Evolutionary conservation across 1,139 yeast genomes (phyloP).

Genomic region (Geotrichum bryndzae): DNA sequence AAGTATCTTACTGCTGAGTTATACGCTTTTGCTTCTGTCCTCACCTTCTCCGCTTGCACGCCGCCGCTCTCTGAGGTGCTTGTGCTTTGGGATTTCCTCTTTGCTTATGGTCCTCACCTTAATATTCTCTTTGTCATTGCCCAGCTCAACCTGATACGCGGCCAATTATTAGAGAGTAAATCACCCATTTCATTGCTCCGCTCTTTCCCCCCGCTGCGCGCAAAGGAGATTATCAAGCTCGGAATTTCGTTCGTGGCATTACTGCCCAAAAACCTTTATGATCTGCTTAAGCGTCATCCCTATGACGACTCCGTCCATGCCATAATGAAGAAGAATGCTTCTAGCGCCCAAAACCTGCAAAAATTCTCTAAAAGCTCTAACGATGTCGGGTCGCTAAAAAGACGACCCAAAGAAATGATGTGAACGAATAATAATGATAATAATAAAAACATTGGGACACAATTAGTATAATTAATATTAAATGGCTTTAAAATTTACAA

Average conservation of each 20-base stretch:
- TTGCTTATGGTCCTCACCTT: slow-evolving; percentile 89
- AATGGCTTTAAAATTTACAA: not conserved
- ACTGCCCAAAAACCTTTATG: slow-evolving; percentile 63
- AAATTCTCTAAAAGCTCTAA: not conserved
- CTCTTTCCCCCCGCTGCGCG: slow-evolving; percentile 59
- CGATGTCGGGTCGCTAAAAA: not conserved
- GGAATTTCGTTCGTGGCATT: slow-evolving; percentile 77
- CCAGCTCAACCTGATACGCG: slow-evolving; percentile 66
- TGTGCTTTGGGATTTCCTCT: slow-evolving; percentile 80
- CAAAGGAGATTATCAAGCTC: slow-evolving; percentile 68
- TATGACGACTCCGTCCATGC: slow-evolving; percentile 40
- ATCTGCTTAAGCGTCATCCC: slow-evolving; percentile 64
- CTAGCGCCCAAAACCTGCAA: not conserved
- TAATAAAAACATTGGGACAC: not conserved
- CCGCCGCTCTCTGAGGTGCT: slow-evolving; percentile 76
- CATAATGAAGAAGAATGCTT: slow-evolving; percentile 20
- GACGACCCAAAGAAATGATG: not conserved
- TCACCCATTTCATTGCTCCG: slow-evolving; percentile 74
- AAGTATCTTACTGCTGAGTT: slow-evolving; percentile 72
- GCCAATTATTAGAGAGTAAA: slow-evolving; percentile 48
- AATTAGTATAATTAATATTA: not conserved
- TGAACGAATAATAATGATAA: not conserved
- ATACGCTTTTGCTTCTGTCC: slow-evolving; percentile 82
- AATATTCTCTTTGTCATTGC: slow-evolving; percentile 81
- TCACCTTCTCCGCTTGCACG: slow-evolving; percentile 85